Conservation (phyloP, 495 filamentous ascomycete genomes). For the Penicillium fimorum region DNA sequence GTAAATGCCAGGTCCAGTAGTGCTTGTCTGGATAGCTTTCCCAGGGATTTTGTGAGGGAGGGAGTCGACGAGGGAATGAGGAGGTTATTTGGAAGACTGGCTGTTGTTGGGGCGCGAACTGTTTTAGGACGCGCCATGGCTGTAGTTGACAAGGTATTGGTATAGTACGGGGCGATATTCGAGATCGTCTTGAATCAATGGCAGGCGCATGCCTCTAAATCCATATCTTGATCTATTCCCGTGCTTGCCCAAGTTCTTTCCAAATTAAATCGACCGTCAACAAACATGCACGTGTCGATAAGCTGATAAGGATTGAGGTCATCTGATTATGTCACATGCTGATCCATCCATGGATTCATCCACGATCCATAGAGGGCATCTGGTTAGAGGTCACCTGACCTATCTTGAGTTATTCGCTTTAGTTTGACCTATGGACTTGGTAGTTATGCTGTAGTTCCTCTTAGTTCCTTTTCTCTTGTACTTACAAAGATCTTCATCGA, state of each 20-base stretch:
- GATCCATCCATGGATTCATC: background rate
- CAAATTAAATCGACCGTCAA: slow-evolving; percentile 1
- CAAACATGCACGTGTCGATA: slow-evolving; percentile 14
- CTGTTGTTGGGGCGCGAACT: slow-evolving; percentile 47
- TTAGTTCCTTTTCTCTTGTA: too few relatives aligned
- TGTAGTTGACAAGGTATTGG: background rate
- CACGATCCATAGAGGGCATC: too few relatives aligned
- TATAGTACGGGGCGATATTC: background rate
- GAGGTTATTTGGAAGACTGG: slow-evolving; percentile 52
- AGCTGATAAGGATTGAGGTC: background rate
- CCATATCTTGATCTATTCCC: background rate
- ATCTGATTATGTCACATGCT: background rate
- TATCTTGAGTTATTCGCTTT: too few relatives aligned
- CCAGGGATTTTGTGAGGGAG: slow-evolving; percentile 61
- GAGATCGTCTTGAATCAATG: background rate
- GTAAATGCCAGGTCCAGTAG: slow-evolving; percentile 65
- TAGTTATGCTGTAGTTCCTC: too few relatives aligned
- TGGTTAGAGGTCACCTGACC: background rate
- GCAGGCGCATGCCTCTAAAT: background rate
- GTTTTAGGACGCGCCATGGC: slow-evolving; percentile 44
- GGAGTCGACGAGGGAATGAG: slow-evolving; percentile 63
- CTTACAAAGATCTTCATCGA: too few relatives aligned
- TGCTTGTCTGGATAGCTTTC: slow-evolving; percentile 65
- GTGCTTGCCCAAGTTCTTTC: background rate
- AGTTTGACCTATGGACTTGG: too few relatives aligned